phyloP scores from a whole-genome alignment of 2,329 filamentous ascomycete species.

The Alternaria viburni region DNA sequence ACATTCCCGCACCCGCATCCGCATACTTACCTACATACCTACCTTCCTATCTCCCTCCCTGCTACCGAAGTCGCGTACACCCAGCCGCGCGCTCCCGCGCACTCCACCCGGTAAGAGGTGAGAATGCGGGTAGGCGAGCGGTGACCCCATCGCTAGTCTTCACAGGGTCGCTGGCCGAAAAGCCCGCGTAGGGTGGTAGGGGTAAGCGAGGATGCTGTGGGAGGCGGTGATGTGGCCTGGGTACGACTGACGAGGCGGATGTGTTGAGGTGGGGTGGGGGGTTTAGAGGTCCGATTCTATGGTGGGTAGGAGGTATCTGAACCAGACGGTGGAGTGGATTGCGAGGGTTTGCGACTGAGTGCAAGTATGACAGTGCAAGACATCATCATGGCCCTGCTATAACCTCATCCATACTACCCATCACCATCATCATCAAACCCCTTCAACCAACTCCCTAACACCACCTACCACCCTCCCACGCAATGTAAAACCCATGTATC shows the following conservation, averaged over 20 bases:
- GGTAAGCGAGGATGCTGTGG: background rate
- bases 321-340: background rate
- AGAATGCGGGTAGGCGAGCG: constrained; percentile 11
- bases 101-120: background rate
- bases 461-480: background rate
- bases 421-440: background rate
- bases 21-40: background rate
- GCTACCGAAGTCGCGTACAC: background rate
- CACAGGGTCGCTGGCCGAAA: background rate
- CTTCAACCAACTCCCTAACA: background rate
- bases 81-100: background rate
- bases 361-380: background rate
- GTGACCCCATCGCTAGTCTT: background rate
- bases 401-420: background rate
- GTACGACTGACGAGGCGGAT: background rate
- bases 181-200: background rate
- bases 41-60: background rate
- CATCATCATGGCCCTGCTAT: background rate
- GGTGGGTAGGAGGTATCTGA: too few species aligned
- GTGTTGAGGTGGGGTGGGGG: background rate
- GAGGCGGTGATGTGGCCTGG: background rate
- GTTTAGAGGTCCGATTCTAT: background rate
- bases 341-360: too few species aligned
- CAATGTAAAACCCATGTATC: background rate
- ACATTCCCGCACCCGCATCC: background rate